Evolutionary conservation across 2,329 filamentous ascomycete species (phyloP).

Genomic region (Clarireedia hainanense): DNA sequence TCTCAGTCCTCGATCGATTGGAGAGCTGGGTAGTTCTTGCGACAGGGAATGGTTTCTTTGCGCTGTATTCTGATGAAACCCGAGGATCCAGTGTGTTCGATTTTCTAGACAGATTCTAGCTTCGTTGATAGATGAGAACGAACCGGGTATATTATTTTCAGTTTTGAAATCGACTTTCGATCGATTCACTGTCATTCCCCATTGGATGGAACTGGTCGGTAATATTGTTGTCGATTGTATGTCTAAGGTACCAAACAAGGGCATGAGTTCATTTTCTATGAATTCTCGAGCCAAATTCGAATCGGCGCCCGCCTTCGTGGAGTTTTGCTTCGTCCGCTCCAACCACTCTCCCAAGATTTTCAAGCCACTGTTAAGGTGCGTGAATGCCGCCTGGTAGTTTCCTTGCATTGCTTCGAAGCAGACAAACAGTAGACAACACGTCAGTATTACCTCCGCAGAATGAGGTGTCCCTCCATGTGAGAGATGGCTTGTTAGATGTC

Average conservation of each 20-base stretch:
- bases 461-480: slow-evolving; percentile 13
- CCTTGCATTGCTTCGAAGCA: slow-evolving; percentile 17
- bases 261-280: not conserved
- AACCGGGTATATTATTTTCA: not conserved
- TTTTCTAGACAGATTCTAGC: not conserved
- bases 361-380: slow-evolving; percentile 15
- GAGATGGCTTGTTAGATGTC: slow-evolving; percentile 36
- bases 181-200: not conserved
- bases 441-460: slow-evolving; percentile 7
- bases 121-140: not conserved
- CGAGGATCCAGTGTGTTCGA: not conserved
- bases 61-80: not conserved
- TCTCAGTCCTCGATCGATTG: not conserved
- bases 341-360: slow-evolving; percentile 9
- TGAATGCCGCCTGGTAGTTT: slow-evolving; percentile 12
- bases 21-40: not conserved
- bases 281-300: not conserved
- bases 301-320: not conserved
- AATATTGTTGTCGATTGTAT: not conserved
- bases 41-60: not conserved
- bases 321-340: not conserved
- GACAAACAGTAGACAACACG: slow-evolving; percentile 16
- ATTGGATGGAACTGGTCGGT: not conserved
- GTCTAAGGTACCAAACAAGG: not conserved
- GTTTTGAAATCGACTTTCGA: not conserved